phyloP scores from a whole-genome alignment of 768 basidiomycete genomes.

The Kwoniella pini region DNA sequence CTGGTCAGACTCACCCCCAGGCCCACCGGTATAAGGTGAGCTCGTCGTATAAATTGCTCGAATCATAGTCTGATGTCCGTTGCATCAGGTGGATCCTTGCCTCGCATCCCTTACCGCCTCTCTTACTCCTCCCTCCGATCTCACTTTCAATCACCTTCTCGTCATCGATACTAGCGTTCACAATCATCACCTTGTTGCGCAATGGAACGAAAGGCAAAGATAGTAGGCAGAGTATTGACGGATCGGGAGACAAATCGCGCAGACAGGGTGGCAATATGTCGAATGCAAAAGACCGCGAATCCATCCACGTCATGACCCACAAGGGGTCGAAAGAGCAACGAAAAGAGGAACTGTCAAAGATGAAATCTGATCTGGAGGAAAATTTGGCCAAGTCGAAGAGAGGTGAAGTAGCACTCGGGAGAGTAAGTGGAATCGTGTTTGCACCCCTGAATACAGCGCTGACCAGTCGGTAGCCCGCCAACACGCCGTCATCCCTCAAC shows the following conservation, averaged over 20 bases:
- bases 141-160: conserved; percentile 48
- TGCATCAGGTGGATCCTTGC: conserved; percentile 44
- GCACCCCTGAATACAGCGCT: too few species aligned
- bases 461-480: too few species aligned
- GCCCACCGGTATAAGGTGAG: conserved; percentile 49
- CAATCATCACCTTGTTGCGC: conserved; percentile 40
- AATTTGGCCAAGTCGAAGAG: conserved; percentile 12
- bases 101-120: conserved; percentile 49
- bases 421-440: conserved; percentile 33
- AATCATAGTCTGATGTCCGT: too few species aligned
- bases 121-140: conserved; percentile 50
- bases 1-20: conserved; percentile 47
- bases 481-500: too few species aligned
- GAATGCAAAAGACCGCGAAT: neutral
- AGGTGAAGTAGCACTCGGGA: conserved; percentile 31
- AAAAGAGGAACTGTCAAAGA: conserved; percentile 36
- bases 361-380: conserved; percentile 20
- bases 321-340: conserved; percentile 25
- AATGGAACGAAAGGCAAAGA: conserved; percentile 2
- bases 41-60: neutral
- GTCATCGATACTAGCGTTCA: conserved; percentile 44
- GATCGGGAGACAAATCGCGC: neutral
- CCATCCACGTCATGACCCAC: neutral
- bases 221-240: neutral
- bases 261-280: too few species aligned